Evolutionary conservation across 345 rosid genomes (phyloP).

Genomic region (Populus ilicifolia): DNA sequence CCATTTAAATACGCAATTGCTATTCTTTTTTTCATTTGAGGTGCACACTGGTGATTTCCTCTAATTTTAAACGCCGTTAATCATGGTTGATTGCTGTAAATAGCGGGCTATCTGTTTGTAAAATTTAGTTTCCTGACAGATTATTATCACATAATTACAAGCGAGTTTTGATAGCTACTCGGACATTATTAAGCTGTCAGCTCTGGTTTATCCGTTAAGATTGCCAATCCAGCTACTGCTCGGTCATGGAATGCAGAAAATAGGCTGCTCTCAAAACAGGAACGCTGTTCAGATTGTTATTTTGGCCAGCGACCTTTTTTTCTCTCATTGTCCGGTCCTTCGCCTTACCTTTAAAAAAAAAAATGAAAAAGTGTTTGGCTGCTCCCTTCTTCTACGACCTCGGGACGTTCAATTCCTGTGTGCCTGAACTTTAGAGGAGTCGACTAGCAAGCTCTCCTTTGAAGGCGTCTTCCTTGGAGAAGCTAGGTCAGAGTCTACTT

Average conservation of each 20-base stretch:
- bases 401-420: not conserved
- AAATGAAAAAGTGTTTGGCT: not conserved
- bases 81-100: not conserved
- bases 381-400: not conserved
- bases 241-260: not conserved
- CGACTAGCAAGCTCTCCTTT: not conserved
- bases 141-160: not conserved
- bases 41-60: not conserved
- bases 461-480: not conserved
- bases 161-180: not conserved
- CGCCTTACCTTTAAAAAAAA: not conserved
- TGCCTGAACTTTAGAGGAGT: not conserved
- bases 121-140: not conserved
- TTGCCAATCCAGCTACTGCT: not conserved
- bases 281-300: not conserved
- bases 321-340: not conserved
- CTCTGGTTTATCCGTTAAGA: not conserved
- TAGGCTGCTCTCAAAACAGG: not conserved
- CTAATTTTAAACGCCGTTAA: not conserved
- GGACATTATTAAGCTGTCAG: not conserved
- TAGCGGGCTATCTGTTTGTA: not conserved
- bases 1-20: slow-evolving; percentile 17
- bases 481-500: not conserved
- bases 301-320: not conserved
- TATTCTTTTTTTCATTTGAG: slow-evolving; percentile 17